These are phyloP conservation scores for Lachnum nothofagi DNA, from an alignment of 2,329 filamentous ascomycete genomes.

Conservation along the genomic window DNA sequence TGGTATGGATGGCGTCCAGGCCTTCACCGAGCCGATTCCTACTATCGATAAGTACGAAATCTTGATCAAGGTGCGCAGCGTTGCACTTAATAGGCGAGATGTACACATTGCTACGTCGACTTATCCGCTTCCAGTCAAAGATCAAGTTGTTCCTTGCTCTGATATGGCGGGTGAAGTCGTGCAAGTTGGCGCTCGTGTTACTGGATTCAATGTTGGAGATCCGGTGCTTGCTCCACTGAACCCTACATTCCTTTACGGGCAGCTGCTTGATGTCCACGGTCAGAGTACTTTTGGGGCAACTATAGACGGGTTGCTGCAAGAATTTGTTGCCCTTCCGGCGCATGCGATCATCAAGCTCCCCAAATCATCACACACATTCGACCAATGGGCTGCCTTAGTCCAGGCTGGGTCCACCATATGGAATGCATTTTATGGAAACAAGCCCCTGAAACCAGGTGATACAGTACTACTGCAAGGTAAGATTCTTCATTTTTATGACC, in stretches of 20 bases:
- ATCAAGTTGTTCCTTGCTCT: conserved; percentile 34
- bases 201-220: conserved; percentile 31
- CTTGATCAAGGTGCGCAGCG: conserved; percentile 30
- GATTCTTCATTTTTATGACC: conserved; percentile 17
- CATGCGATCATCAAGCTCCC: conserved; percentile 39
- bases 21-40: conserved; percentile 27
- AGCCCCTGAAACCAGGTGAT: conserved; percentile 37
- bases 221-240: conserved; percentile 30
- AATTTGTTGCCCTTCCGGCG: conserved; percentile 40
- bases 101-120: conserved; percentile 27
- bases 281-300: conserved; percentile 25
- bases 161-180: conserved; percentile 36
- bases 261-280: not conserved
- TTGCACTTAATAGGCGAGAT: conserved; percentile 36
- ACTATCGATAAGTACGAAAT: conserved; percentile 26
- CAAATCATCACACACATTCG: conserved; percentile 42
- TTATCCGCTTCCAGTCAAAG: conserved; percentile 33
- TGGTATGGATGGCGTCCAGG: conserved; percentile 21
- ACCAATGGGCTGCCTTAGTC: conserved; percentile 43
- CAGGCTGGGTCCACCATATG: conserved; percentile 45
- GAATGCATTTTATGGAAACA: conserved; percentile 43
- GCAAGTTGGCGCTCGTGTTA: conserved; percentile 27
- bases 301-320: conserved; percentile 38
- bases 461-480: conserved; percentile 37
- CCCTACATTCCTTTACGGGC: conserved; percentile 25